phyloP scores from a whole-genome alignment of 2,329 filamentous ascomycete species.

The Fusarium nematophilum region DNA sequence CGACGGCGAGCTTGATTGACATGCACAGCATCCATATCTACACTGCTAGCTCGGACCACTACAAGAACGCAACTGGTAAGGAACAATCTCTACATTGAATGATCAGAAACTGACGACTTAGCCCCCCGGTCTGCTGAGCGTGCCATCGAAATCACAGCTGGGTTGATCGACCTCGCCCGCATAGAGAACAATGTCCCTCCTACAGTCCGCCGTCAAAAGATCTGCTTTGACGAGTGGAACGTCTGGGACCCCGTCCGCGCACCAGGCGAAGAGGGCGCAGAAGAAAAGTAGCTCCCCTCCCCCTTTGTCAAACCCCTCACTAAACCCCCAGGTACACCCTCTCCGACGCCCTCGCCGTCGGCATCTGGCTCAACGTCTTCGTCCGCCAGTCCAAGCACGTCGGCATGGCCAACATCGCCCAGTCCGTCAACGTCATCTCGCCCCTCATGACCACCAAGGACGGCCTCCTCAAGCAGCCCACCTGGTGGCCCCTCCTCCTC shows the following conservation, averaged over 20 bases:
- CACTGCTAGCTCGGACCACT: constrained; percentile 67
- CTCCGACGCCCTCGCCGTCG: constrained; percentile 80
- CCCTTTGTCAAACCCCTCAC: neutral
- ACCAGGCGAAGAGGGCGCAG: constrained; percentile 76
- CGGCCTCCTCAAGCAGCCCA: constrained; percentile 76
- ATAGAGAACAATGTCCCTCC: constrained; percentile 74
- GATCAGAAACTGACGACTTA: constrained; percentile 7
- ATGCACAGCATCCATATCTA: constrained; percentile 88
- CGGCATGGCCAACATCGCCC: constrained; percentile 83
- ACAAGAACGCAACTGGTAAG: constrained; percentile 60
- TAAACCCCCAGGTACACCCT: constrained; percentile 67
- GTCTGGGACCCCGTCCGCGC: constrained; percentile 81
- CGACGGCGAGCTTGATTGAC: constrained; percentile 66
- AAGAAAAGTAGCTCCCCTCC: constrained; percentile 61
- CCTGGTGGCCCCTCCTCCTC: constrained; percentile 79
- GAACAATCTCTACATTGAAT: neutral
- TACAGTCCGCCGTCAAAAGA: constrained; percentile 70
- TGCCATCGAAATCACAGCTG: constrained; percentile 76
- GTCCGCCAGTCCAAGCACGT: constrained; percentile 76
- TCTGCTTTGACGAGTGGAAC: constrained; percentile 90
- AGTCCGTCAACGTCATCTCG: constrained; percentile 81
- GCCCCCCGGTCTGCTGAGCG: constrained; percentile 78
- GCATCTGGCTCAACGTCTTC: constrained; percentile 81
- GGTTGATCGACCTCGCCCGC: constrained; percentile 77
- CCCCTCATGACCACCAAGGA: constrained; percentile 77